Base-by-base conservation (phyloP, 2,329 filamentous ascomycete species). In the Hypoxylon sp. region DNA sequence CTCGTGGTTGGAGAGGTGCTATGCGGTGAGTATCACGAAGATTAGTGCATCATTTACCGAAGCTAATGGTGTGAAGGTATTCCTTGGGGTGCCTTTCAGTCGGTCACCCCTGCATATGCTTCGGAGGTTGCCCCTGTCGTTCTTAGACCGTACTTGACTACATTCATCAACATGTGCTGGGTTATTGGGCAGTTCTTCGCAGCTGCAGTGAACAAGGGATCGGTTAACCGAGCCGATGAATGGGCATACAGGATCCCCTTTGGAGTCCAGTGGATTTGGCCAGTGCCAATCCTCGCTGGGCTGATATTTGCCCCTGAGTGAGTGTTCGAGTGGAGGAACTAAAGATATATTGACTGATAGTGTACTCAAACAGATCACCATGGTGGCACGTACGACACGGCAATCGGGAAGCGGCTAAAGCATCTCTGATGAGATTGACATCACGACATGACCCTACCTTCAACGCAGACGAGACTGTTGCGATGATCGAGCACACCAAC, bases 131-230 rank as follows among this genome's bases (percentile, higher is more conserved):
- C 80, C 3, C 80, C 80, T n/a, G 72, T 79, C 47, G 80, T 80
- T 1, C 78, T 87, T 1, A 77, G 84, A 3, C 80, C 81, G 0
- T 85, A 85, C 46, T 77, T 87, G 2, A 86, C 84, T 0, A 83
- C 81, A 0, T 85, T 83, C 55, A 82, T 84, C 70, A 87, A 87
- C 65, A 79, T 86, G 73, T 86, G 84, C 66, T 87, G 84, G 81
- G 82, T 84, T 2, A 82, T 86, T 49, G 85, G 85, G 0, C 84
- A 87, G 63, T 79, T 87, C 65, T 78, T 84, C 47, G 79, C 79
- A 0, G 79, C 80, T 0, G 82, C 80, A 0, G 81, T 85, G 11
- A 79, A 82, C 62, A 78, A 79, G 34, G 78, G 74, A 4, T 79
- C 83, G 4, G 71, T 81, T 7, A 63, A 71, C 20, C 73, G 77